phyloP scores from a whole-genome alignment of 257 asterid species.

The Ophiorrhiza pumila region DNA sequence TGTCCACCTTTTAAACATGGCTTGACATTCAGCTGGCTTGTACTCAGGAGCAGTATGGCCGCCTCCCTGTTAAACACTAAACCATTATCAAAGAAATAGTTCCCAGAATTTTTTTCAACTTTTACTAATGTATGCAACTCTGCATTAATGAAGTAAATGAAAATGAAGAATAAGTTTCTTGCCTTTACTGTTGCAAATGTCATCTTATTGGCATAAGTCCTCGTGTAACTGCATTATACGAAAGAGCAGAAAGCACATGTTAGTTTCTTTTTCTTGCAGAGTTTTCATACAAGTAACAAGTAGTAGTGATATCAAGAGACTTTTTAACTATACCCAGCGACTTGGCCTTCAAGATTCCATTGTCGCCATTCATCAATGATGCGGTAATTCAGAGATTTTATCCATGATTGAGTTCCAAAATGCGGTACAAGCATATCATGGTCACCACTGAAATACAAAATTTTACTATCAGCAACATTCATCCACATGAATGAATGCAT shows the following conservation, averaged over 20 bases:
- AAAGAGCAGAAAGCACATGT: not conserved
- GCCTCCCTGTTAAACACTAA: conserved; percentile 24
- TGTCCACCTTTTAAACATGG: conserved; percentile 33
- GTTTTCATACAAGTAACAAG: not conserved
- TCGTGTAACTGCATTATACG: conserved; percentile 27
- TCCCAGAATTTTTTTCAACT: not conserved
- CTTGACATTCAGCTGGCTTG: conserved; percentile 26
- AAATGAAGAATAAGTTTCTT: conserved; percentile 4
- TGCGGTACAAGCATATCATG: conserved; percentile 22
- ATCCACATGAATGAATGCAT: no score
- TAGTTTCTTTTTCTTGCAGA: not conserved
- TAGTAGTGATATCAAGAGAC: not conserved
- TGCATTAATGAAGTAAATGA: not conserved
- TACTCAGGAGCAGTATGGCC: conserved; percentile 40
- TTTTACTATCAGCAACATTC: not conserved
- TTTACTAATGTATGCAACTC: not conserved
- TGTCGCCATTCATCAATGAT: conserved; percentile 32
- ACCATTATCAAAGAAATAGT: not conserved
- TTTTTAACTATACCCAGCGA: conserved; percentile 24
- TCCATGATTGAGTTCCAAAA: conserved; percentile 34
- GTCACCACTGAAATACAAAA: conserved; percentile 28
- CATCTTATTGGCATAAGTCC: conserved; percentile 31
- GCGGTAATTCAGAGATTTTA: conserved; percentile 26
- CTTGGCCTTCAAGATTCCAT: conserved; percentile 34
- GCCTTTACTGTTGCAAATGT: conserved; percentile 39